A percentile compares a stretch with the other conserved stretches of the same genome.
These are phyloP conservation scores for Orobanche coerulescens DNA, from an alignment of 257 asterid species.

Conservation along the genomic window DNA sequence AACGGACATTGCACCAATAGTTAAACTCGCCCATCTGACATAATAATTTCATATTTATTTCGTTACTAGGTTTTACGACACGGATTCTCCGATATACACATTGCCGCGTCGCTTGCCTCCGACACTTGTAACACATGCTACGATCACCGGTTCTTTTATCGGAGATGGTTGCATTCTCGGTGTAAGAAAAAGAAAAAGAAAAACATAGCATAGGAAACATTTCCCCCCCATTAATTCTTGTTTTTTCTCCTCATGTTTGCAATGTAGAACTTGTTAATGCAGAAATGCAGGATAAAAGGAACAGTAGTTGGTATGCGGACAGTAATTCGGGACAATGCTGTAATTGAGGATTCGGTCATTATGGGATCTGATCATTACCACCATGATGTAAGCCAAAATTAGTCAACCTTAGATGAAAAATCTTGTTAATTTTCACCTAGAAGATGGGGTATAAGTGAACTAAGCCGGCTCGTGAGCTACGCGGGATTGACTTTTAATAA, in stretches of 20 bases:
- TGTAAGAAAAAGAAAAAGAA: slow-evolving; percentile 25
- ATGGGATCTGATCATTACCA: slow-evolving; percentile 65
- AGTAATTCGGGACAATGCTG: slow-evolving; percentile 51
- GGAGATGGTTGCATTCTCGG: slow-evolving; percentile 80
- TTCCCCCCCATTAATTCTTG: too few species aligned
- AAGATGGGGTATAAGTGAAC: too few species aligned
- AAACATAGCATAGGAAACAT: not conserved
- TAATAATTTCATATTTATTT: not conserved
- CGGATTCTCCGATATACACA: slow-evolving; percentile 60
- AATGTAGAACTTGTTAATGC: slow-evolving; percentile 20
- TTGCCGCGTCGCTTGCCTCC: slow-evolving; percentile 89
- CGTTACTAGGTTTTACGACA: slow-evolving; percentile 26
- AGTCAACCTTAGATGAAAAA: too few species aligned
- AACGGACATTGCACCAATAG: too few species aligned
- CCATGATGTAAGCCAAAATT: slow-evolving; percentile 59
- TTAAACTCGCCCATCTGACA: too few species aligned
- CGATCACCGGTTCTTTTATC: slow-evolving; percentile 56
- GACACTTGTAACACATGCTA: slow-evolving; percentile 64
- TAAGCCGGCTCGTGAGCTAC: too few species aligned
- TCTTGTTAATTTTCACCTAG: too few species aligned
- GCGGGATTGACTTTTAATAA: too few species aligned
- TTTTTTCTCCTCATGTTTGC: not conserved
- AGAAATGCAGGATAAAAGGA: slow-evolving; percentile 72
- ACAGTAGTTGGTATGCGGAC: slow-evolving; percentile 76
- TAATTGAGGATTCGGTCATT: slow-evolving; percentile 66